A percentile compares a stretch with the other conserved stretches of the same genome.
These are phyloP conservation scores for Tausonia pullulans DNA, from an alignment of 1,284 basidiomycete species.

Conservation along the genomic window DNA sequence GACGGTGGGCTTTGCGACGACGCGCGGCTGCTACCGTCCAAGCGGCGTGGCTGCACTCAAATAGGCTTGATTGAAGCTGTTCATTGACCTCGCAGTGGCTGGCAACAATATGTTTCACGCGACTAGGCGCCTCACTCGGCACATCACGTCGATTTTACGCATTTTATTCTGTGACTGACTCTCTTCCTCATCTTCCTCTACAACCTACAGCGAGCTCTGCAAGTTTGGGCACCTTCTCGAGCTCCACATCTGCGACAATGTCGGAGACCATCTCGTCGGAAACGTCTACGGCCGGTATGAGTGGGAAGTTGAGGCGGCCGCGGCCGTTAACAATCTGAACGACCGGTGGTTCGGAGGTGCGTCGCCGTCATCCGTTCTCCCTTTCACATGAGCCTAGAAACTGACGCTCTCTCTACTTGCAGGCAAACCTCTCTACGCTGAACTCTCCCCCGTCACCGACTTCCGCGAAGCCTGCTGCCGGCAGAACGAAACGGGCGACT, in stretches of 20 bases:
- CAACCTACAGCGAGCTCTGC: constrained; percentile 53
- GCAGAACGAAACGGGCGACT: constrained; percentile 95
- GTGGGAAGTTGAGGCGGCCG: constrained; percentile 94
- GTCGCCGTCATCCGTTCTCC: constrained; percentile 26
- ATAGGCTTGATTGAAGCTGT: background rate
- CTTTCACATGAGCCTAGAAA: constrained; percentile 4
- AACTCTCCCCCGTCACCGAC: constrained; percentile 95
- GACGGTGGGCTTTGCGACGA: background rate
- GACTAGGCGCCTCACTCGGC: background rate
- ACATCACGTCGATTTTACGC: background rate
- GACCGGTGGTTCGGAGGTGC: constrained; percentile 94
- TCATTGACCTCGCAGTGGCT: too few relatives aligned
- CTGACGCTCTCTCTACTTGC: constrained; percentile 16
- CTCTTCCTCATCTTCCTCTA: background rate
- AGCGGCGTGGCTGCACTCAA: background rate
- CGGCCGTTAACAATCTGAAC: constrained; percentile 85
- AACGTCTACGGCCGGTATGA: constrained; percentile 98
- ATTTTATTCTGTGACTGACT: background rate
- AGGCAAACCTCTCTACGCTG: constrained; percentile 95
- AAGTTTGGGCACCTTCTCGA: constrained; percentile 94
- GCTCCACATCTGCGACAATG: constrained; percentile 97
- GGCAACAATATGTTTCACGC: too few relatives aligned
- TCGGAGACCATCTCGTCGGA: constrained; percentile 95
- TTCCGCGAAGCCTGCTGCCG: constrained; percentile 98
- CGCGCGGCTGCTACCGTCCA: background rate